Evolutionary conservation across 1,284 basidiomycete species (phyloP).

Genomic region (Papiliotrema laurentii): DNA sequence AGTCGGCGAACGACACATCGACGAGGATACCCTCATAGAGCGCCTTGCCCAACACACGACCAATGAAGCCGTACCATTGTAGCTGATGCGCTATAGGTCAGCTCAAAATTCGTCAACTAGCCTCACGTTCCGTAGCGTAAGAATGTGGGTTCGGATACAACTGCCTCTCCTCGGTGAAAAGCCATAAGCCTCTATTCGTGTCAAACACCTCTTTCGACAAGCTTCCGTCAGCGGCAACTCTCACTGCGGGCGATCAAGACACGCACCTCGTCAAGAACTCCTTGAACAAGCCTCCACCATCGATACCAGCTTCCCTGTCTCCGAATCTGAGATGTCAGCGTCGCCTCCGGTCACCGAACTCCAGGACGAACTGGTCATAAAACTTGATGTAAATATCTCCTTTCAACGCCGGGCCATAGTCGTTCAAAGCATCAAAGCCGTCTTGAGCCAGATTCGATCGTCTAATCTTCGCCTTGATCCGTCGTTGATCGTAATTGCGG

Average conservation of each 20-base stretch:
- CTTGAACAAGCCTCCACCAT: slow-evolving; percentile 96
- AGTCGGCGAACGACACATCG: slow-evolving; percentile 92
- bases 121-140: slow-evolving; percentile 75
- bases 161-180: slow-evolving; percentile 82
- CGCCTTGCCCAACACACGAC: slow-evolving; percentile 89
- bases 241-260: neutral
- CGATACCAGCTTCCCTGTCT: slow-evolving; percentile 49
- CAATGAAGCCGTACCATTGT: slow-evolving; percentile 92
- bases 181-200: slow-evolving; percentile 88
- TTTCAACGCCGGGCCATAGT: slow-evolving; percentile 68
- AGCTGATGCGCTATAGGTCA: slow-evolving; percentile 63
- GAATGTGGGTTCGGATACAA: slow-evolving; percentile 90
- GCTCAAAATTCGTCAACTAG: neutral
- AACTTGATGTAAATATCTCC: slow-evolving; percentile 79
- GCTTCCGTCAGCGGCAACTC: slow-evolving; percentile 45
- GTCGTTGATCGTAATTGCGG: slow-evolving; percentile 1
- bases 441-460: slow-evolving; percentile 76
- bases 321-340: slow-evolving; percentile 24
- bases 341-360: slow-evolving; percentile 5
- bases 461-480: slow-evolving; percentile 58
- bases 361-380: slow-evolving; percentile 69
- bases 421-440: slow-evolving; percentile 67
- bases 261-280: slow-evolving; percentile 78
- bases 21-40: slow-evolving; percentile 95
- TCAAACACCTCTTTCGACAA: slow-evolving; percentile 92